Evolutionary conservation across 148 eudicot genomes (phyloP).

Genomic region (Euryodendron excelsum): DNA sequence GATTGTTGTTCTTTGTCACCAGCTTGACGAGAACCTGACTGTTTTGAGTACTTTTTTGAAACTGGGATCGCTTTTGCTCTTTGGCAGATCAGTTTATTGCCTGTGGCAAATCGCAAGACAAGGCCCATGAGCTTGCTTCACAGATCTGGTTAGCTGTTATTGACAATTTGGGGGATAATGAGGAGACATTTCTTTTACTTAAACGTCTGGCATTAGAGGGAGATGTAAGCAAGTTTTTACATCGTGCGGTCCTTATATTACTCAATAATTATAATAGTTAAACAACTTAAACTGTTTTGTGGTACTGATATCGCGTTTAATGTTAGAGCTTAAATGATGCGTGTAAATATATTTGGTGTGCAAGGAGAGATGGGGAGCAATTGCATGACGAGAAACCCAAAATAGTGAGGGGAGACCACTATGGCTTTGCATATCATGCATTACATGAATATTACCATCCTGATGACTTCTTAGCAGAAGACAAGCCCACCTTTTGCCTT

Average conservation of each 20-base stretch:
- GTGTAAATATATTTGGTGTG: background rate
- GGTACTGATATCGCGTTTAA: no score
- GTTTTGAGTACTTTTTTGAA: slow-evolving; percentile 7
- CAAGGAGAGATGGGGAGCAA: background rate
- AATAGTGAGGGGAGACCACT: background rate
- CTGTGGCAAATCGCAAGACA: slow-evolving; percentile 66
- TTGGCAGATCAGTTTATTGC: slow-evolving; percentile 80
- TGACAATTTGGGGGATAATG: slow-evolving; percentile 72
- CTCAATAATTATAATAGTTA: background rate
- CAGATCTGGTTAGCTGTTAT: slow-evolving; percentile 69
- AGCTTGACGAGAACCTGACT: slow-evolving; percentile 2
- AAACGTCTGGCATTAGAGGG: slow-evolving; percentile 67
- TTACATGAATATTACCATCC: background rate
- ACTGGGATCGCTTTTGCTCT: background rate
- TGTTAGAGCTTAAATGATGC: background rate
- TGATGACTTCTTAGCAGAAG: background rate
- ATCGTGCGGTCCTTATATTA: slow-evolving; percentile 2
- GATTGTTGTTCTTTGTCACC: background rate
- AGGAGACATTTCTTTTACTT: slow-evolving; percentile 51
- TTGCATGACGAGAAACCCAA: background rate
- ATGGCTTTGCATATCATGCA: background rate
- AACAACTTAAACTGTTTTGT: no score
- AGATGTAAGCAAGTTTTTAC: slow-evolving; percentile 40
- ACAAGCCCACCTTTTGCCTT: background rate
- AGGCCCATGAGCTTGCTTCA: slow-evolving; percentile 62